phyloP scores from a whole-genome alignment of 805 yeast species.

The Wickerhamiella australiensis region DNA sequence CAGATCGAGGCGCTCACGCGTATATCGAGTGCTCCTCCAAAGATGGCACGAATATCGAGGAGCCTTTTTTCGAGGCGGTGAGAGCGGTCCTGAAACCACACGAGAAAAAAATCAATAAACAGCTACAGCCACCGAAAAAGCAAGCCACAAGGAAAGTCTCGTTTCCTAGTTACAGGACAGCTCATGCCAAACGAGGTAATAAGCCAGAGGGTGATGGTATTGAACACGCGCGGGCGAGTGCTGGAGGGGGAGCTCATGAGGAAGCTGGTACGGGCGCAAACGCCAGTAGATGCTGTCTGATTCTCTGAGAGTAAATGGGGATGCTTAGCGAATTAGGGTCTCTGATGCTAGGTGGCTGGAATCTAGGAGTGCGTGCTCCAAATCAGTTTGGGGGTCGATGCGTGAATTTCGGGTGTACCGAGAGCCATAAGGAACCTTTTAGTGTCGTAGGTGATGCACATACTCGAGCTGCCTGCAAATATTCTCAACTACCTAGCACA shows the following conservation, averaged over 20 bases:
- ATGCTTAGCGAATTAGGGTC: background rate
- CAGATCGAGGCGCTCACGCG: too few relatives aligned
- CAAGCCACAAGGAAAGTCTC: background rate
- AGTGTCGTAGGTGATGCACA: too few relatives aligned
- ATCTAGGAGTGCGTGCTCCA: too few relatives aligned
- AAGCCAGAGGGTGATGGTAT: too few relatives aligned
- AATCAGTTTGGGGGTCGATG: too few relatives aligned
- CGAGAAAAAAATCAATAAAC: constrained; percentile 36
- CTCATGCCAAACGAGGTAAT: too few relatives aligned
- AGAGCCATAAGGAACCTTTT: too few relatives aligned
- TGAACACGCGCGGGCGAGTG: too few relatives aligned
- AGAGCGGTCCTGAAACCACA: constrained; percentile 23
- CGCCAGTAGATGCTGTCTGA: constrained; percentile 24
- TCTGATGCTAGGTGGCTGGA: background rate
- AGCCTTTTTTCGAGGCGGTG: constrained; percentile 55
- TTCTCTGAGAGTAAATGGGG: background rate
- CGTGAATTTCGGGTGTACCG: too few relatives aligned
- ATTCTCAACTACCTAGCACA: too few relatives aligned
- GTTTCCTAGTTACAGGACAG: background rate
- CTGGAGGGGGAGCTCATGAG: too few relatives aligned
- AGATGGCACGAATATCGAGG: constrained; percentile 48
- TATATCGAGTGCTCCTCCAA: constrained; percentile 76
- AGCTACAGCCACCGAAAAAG: constrained; percentile 70
- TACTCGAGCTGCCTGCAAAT: too few relatives aligned
- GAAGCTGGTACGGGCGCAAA: constrained; percentile 55